Base-by-base conservation (phyloP, 129 eudicot genomes). In the Saposhnikovia divaricata region DNA sequence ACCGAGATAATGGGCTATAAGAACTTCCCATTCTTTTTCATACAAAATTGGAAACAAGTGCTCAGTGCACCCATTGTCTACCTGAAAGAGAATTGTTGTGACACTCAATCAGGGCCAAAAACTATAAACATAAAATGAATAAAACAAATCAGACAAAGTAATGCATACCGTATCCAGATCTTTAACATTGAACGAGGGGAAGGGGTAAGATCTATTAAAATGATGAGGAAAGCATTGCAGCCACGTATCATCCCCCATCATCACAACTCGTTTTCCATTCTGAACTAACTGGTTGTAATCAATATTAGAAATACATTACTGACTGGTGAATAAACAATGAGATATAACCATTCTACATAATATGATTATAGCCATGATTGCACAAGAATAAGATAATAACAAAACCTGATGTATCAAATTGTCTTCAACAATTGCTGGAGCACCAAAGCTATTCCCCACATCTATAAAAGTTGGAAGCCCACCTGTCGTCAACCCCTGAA, bases 181-280 rank as follows among this genome's bases (percentile, higher is more conserved):
- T 92, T 92, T 95, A 77, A 95, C 99, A 86, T 95, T 95, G 66
- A 95, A 95, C 57, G 99, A 95, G 38, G 99, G 99, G 65, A 85
- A 95, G 77, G 99, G 96, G 89, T 87, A 92, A 77, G 97, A 90
- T 82, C 80, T 87, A 68, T 85, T 83, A 75, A 95, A 95, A 87
- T 95, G 97, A 79, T 84, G 68, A 25, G 99, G 99, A 86, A 95
- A 95, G 80, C 91, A 79, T 78, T 95, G 99, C 87, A 89, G 72
- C 99, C 99, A 95, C 12, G 99, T 95, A 80, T 95, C 99, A 79
- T 95, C 99, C 82, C 99, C 99, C 99, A 95, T 95, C 99, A 95
- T 92, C 82, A 90, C 93, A 77, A 92, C 91, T 42, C 91, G 88
- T 78, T 95, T 95, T 82, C 99, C 97, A 90, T 86, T 92, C 84